Base-by-base conservation (phyloP, 805 yeast genomes). In the Ogataea zsoltii region DNA sequence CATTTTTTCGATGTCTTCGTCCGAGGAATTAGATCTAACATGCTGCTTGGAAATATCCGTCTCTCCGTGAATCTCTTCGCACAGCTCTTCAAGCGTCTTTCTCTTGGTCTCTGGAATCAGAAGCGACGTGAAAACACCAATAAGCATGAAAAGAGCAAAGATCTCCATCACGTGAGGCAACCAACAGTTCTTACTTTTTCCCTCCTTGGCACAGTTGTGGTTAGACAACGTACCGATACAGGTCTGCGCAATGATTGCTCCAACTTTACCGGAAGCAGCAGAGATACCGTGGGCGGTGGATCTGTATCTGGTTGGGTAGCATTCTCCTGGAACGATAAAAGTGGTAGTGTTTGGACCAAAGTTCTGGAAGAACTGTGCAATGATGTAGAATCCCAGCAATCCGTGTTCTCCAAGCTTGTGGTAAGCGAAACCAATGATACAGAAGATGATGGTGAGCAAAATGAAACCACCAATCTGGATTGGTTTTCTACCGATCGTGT, bases 311-410 rank as follows among this genome's bases (percentile, higher is more conserved):
- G 97, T 89, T 67, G 96, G 97, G 85, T 75, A 90, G 65, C 81
- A 73, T 74, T 89, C 97, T 71, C 96, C 96, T 40, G 96, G 96
- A 63, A 87, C 77, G 61, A 89, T 81, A 66, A 89, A 89, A 44
- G 96, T 89, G 39, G 96, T 90, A 50, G 90, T 82, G 76, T 89
- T 89, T 66, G 97, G 96, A 65, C 96, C 96, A 60, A 88, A 89
- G 69, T 89, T 89, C 69, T 83, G 82, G 83, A 89, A 89, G 67
- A 89, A 86, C 72, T 89, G 96, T 49, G 84, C 80, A 49, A 89
- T 67, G 56, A 88, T 81, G 73, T 87, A 89, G 42, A 89, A 68
- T 47, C 83, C 96, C 53, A 89, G 75, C 61, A 82, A 70, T 53
- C 90, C 94, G 49, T 77, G 72, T 51, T 77, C 81, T 56, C 74